A percentile compares a stretch with the other conserved stretches of the same genome.
Conservation (phyloP, 1,284 basidiomycete genomes). For the Golubevia sp. region DNA sequence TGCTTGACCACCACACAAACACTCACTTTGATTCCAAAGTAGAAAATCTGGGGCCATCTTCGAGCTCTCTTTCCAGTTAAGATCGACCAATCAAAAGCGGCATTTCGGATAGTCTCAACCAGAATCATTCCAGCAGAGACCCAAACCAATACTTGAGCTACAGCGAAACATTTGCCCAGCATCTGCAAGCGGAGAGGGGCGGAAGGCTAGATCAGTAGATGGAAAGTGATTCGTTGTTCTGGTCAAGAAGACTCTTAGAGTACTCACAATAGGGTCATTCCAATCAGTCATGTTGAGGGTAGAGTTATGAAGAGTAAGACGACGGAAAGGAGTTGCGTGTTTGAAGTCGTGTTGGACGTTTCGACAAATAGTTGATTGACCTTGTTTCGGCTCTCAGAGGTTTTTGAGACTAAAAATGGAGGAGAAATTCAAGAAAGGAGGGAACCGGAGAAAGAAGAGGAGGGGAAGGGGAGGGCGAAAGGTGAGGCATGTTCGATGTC, state of each 20-base stretch:
- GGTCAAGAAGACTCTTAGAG: background rate
- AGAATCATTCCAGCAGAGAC: background rate
- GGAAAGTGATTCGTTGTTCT: background rate
- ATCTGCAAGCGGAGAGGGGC: too few species aligned
- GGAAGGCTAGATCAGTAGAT: background rate
- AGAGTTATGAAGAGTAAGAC: too few species aligned
- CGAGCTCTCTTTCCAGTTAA: conserved; percentile 9
- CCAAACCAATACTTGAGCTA: background rate
- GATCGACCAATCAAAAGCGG: conserved; percentile 8
- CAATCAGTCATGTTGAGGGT: background rate
- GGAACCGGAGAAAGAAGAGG: too few species aligned
- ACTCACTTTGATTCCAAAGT: conserved; percentile 14
- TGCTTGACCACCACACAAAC: background rate
- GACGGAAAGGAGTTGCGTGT: background rate
- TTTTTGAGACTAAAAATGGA: too few species aligned
- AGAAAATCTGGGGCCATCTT: conserved; percentile 9
- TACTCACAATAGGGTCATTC: background rate
- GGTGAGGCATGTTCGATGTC: too few species aligned
- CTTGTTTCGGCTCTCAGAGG: too few species aligned
- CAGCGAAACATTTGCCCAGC: background rate
- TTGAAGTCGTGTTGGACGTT: too few species aligned
- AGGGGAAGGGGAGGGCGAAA: too few species aligned
- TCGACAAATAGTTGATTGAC: too few species aligned
- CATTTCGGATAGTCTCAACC: background rate
- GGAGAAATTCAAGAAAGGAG: too few species aligned